phyloP scores from a whole-genome alignment of 225 moss, liverwort and hornwort genomes.

The Marchantia polymorpha region DNA sequence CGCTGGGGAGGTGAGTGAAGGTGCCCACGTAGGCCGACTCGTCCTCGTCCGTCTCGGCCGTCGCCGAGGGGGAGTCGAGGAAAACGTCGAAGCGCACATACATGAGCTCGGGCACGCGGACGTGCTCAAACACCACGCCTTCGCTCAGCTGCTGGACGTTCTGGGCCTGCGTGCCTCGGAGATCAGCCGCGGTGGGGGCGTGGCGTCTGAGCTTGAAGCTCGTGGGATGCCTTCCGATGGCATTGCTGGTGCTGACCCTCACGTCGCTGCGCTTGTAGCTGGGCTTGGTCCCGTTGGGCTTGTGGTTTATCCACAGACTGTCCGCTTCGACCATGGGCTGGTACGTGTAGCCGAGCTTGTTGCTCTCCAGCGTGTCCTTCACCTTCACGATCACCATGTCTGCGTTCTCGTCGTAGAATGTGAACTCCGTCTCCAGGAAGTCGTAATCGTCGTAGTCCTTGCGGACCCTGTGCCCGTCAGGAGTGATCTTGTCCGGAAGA shows the following conservation, averaged over 20 bases:
- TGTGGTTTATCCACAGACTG: conserved; percentile 33
- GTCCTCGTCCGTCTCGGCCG: conserved; percentile 5
- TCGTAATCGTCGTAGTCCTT: not conserved
- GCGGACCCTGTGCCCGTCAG: not conserved
- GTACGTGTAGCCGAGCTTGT: not conserved
- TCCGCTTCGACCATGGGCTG: conserved; percentile 1
- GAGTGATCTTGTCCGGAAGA: conserved; percentile 13
- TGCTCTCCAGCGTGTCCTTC: not conserved
- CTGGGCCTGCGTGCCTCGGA: conserved; percentile 15
- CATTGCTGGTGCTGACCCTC: not conserved
- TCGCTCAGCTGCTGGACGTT: conserved; percentile 24
- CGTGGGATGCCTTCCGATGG: not conserved
- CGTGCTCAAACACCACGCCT: conserved; percentile 32
- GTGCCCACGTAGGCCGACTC: not conserved
- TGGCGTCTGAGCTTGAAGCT: not conserved
- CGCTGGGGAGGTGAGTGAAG: not conserved
- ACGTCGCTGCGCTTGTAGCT: not conserved
- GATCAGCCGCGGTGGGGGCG: conserved; percentile 17
- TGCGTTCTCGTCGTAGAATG: not conserved
- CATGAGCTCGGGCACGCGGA: conserved; percentile 25
- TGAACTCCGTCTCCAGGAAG: not conserved
- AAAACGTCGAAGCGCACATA: conserved; percentile 44
- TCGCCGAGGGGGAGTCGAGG: conserved; percentile 37
- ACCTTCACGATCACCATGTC: not conserved
- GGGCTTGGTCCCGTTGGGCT: not conserved